A percentile compares a stretch with the other conserved stretches of the same genome.
These are phyloP conservation scores for Ilyonectria destructans DNA, from an alignment of 2,329 filamentous ascomycete species.

Conservation along the genomic window DNA sequence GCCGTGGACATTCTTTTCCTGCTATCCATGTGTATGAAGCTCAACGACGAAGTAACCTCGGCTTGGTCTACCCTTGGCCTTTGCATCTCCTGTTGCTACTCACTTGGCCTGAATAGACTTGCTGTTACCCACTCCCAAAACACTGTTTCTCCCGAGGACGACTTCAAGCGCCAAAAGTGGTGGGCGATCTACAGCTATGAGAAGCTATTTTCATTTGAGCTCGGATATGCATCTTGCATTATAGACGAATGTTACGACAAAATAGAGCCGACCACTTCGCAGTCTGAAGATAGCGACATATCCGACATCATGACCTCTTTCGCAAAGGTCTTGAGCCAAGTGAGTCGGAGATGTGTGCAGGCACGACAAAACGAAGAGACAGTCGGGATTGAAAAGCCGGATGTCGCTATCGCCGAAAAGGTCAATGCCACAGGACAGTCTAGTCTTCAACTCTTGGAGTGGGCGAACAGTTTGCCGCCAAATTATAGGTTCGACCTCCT, in stretches of 20 bases:
- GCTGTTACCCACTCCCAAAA: neutral
- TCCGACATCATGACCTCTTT: slow-evolving; percentile 5
- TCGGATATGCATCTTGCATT: neutral
- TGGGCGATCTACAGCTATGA: neutral
- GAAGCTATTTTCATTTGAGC: neutral
- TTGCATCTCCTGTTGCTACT: neutral
- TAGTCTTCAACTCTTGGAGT: neutral
- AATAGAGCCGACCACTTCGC: neutral
- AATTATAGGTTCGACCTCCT: neutral
- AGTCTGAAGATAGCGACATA: neutral
- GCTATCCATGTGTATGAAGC: neutral
- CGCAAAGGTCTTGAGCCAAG: neutral
- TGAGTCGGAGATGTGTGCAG: slow-evolving; percentile 1
- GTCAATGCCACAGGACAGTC: slow-evolving; percentile 6
- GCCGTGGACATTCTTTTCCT: neutral
- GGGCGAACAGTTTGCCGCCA: neutral
- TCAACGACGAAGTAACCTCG: neutral
- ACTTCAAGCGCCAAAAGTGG: neutral
- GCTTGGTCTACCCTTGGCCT: neutral
- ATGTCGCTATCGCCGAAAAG: slow-evolving; percentile 8
- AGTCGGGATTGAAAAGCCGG: neutral
- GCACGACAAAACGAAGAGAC: slow-evolving; percentile 2
- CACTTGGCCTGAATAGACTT: neutral
- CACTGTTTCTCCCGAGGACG: neutral
- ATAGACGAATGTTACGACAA: neutral